Conservation (phyloP, 108 stramenopile species). For the Nitzschia inconspicua region DNA sequence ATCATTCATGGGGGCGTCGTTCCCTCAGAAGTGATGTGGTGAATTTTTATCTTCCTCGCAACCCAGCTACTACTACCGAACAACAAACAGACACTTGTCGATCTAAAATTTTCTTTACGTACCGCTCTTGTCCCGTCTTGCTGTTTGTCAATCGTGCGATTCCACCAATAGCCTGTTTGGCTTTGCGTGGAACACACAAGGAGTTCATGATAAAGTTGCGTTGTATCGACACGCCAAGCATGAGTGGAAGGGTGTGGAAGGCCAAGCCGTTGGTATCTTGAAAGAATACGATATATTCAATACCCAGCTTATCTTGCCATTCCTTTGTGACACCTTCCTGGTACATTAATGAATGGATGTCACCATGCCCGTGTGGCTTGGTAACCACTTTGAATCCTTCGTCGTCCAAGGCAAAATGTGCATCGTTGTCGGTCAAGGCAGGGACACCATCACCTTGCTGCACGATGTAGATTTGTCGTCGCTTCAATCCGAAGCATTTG, state of each 20-base stretch:
- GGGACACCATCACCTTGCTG: conserved; percentile 96
- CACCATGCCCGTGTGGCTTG: conserved; percentile 99
- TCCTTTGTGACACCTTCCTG: conserved; percentile 74
- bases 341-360: conserved; percentile 95
- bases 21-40: conserved; percentile 46
- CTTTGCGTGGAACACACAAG: conserved; percentile 93
- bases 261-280: conserved; percentile 99
- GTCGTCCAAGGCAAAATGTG: conserved; percentile 80
- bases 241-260: conserved; percentile 88
- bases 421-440: conserved; percentile 87
- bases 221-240: conserved; percentile 87
- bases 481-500: conserved; percentile 89
- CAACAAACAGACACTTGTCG: not conserved
- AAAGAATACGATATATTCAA: conserved; percentile 92
- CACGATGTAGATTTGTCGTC: conserved; percentile 89
- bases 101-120: conserved; percentile 1
- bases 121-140: conserved; percentile 37
- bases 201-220: conserved; percentile 93
- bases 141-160: conserved; percentile 86
- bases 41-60: conserved; percentile 24
- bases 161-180: conserved; percentile 97
- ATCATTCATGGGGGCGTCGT: conserved; percentile 4
- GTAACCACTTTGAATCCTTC: conserved; percentile 80
- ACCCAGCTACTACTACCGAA: not conserved
- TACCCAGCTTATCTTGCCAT: conserved; percentile 69